Evolutionary conservation across 2,329 filamentous ascomycete species (phyloP).

Genomic region (Diaporthe vaccinii): DNA sequence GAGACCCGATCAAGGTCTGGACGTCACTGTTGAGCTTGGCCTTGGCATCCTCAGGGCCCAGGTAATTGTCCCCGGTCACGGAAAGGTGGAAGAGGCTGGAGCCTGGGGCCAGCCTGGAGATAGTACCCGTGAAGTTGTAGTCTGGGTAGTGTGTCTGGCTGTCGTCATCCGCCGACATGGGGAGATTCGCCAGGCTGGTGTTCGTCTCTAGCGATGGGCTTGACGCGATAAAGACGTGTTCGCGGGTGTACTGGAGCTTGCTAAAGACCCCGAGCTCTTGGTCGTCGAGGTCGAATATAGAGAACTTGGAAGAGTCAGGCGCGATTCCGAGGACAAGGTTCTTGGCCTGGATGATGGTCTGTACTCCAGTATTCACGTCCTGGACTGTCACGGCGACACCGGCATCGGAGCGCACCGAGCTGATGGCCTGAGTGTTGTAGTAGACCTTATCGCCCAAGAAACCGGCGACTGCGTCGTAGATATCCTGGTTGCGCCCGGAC

Average conservation of each 20-base stretch:
- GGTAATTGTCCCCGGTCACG: slow-evolving; percentile 44
- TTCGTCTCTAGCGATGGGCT: slow-evolving; percentile 49
- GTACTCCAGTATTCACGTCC: slow-evolving; percentile 41
- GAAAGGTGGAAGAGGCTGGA: slow-evolving; percentile 47
- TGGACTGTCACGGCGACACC: slow-evolving; percentile 50
- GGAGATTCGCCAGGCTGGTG: slow-evolving; percentile 48
- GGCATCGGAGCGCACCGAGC: slow-evolving; percentile 47
- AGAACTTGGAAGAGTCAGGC: slow-evolving; percentile 50
- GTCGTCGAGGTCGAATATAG: slow-evolving; percentile 50
- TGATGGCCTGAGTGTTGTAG: slow-evolving; percentile 52
- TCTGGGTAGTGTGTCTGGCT: slow-evolving; percentile 48
- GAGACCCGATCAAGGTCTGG: slow-evolving; percentile 43
- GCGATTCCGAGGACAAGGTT: slow-evolving; percentile 53
- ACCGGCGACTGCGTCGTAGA: slow-evolving; percentile 54
- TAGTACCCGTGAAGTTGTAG: slow-evolving; percentile 48
- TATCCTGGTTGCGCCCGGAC: slow-evolving; percentile 54
- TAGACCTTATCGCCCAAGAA: slow-evolving; percentile 54
- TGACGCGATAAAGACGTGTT: slow-evolving; percentile 50
- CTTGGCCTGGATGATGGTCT: slow-evolving; percentile 50
- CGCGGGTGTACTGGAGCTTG: slow-evolving; percentile 50
- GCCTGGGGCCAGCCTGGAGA: slow-evolving; percentile 46
- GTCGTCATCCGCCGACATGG: slow-evolving; percentile 41
- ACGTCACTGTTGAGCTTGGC: slow-evolving; percentile 45
- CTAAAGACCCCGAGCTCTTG: slow-evolving; percentile 49
- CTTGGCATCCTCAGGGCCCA: slow-evolving; percentile 45